Conservation (phyloP, 345 rosid species). For the Punica granatum region DNA sequence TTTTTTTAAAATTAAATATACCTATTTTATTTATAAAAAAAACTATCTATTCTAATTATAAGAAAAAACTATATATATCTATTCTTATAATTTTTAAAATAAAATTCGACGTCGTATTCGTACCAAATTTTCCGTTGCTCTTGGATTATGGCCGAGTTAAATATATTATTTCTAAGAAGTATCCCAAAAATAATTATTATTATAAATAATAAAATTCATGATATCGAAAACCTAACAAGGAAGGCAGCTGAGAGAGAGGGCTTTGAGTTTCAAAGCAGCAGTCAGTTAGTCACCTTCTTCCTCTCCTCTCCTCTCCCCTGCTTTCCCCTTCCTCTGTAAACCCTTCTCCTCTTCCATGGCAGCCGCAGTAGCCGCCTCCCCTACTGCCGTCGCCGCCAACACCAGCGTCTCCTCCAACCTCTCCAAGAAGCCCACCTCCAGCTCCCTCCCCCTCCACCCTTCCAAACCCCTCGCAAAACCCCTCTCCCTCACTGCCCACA, state of each 20-base stretch:
- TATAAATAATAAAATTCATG: not conserved
- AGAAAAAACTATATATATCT: too few relatives aligned
- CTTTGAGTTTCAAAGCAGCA: not conserved
- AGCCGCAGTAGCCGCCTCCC: slow-evolving; percentile 9
- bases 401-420: slow-evolving; percentile 15
- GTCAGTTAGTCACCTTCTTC: not conserved
- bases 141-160: too few relatives aligned
- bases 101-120: too few relatives aligned
- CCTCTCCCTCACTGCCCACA: slow-evolving; percentile 21
- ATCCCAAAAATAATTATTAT: too few relatives aligned
- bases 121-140: too few relatives aligned
- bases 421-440: slow-evolving; percentile 15
- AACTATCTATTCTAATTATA: too few relatives aligned
- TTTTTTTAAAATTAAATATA: too few relatives aligned
- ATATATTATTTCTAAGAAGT: too few relatives aligned
- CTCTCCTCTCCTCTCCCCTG: not conserved
- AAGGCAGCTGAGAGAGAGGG: not conserved
- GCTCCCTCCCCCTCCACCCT: slow-evolving; percentile 23
- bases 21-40: too few relatives aligned
- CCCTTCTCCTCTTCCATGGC: slow-evolving; percentile 8
- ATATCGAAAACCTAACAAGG: not conserved
- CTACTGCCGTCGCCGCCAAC: not conserved
- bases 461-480: slow-evolving; percentile 39
- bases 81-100: too few relatives aligned
- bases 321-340: not conserved